Evolutionary conservation across 352 stramenopile species (phyloP), one percentile per base, ranked within the genome.

Genomic region (Phytopythium litorale): DNA sequence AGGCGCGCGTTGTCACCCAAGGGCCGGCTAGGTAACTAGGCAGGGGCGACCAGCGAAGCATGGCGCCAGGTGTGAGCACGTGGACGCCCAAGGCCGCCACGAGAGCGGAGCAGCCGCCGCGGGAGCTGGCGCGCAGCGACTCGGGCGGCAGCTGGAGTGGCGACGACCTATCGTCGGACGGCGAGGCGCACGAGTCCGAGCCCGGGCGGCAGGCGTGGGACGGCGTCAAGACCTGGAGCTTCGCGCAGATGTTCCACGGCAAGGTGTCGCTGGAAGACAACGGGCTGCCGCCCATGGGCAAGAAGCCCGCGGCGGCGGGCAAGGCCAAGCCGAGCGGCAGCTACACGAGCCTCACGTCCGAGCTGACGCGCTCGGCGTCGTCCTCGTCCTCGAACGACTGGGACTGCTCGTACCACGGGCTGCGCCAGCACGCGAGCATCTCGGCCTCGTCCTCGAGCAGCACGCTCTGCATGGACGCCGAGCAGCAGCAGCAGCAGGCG

Each of bases 151-250:
- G 58, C 35, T 46, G 48, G 43, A 57, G 58, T 23, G 58, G 46
- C n/a, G 37, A 57, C 53, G 38, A 32, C 28, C 68, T 78, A 65
- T 69, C 62, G 35, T 66, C 56, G 42, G 43, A 45, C 37, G 43
- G 18, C 56, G 63, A 43, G 32, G 21, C 55, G 37, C 35, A 18
- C 21, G 56, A 51, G 33, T 2, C 33, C 21, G 56, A 51, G 33
- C 35, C 19, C 19, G 56, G 37, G 28, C 35, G 30, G 32, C 48
- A 63, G 60, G 65, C 58, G 43, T 92, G 80, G 80, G 76, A 70
- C 42, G 82, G 80, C 40, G 77, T 89, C 56, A 89, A 91, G 75
- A 88, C 80, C 23, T 91, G 80, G 80, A 84, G 83, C 67, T 90
- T 92, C 65, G 75, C 66, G 1, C 80, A 90, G 52, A 57, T 90